Base-by-base conservation (phyloP, 352 stramenopile genomes). In the Globisporangium irregulare region DNA sequence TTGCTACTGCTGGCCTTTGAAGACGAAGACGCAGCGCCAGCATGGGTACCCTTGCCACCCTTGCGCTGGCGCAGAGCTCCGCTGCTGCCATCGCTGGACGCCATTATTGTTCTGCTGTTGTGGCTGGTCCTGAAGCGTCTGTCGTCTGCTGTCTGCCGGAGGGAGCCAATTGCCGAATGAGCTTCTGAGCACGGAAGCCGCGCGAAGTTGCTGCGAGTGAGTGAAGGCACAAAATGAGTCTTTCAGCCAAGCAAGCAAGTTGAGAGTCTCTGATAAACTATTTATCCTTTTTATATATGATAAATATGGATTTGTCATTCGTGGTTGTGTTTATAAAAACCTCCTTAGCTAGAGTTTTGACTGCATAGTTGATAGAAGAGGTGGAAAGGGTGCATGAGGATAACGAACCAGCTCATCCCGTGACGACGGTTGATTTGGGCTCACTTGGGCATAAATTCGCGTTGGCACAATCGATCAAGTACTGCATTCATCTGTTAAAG, bases 61-160 rank as follows among this genome's bases (percentile, higher is more conserved):
- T 65, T 65, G 62, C 72, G 74, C 55, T 73, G 68, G 18, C 74
- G 74, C 51, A 78, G 46, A 25, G 62, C 54, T 36, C 38, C 36
- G 64, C 29, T 54, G 46, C 56, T 25, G 29, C 20, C 46, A n/a
- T 53, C 29, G 22, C 54, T 59, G 24, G 53, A 43, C 15, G 60
- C 41, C 53, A 62, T 67, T 14, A 9, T 60, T 18, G 0, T 6
- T 12, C 1, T 50, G 15, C 29, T 20, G 14, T 50, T n/a, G 14
- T 24, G 7, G 20, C 7, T 22, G 56, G 3, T 48, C 7, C 29
- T 61, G 38, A 38, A 38, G 32, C 27, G 18, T 41, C 29, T 32
- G 29, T 32, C 29, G 32, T 12, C 27, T 24, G 48, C 38, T 25
- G 48, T 25, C 9, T 20, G 27, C 15, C 0, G 27, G 55, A 48